Evolutionary conservation across 2,329 filamentous ascomycete species (phyloP), one percentile per base, ranked within the genome.

Genomic region (Fusarium sp.): DNA sequence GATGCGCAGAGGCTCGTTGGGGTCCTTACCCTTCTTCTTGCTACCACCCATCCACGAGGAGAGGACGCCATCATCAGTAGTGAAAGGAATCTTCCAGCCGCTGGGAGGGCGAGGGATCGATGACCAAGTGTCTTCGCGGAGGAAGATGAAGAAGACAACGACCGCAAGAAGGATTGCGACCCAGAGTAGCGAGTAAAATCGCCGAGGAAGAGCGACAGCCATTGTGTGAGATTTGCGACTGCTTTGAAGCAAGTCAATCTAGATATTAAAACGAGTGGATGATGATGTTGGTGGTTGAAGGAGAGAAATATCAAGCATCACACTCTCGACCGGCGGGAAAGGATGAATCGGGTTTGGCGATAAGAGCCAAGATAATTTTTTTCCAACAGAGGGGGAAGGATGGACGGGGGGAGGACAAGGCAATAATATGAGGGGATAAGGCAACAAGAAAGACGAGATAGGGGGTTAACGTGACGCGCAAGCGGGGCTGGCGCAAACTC

Each of bases 41-140:
- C 18, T 51, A 18, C 40, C 45, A 6, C 66, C 66, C 66, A 63
- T 70, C 66, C 66, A 69, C 28, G 66, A 69, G 6, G 66, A 69
- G n/a, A 71, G 58, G 28, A 72, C 53, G 46, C 72, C 72, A 52
- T 72, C 70, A 33, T 73, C 71, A 43, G 71, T 72, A 17, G 67
- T 70, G 49, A 72, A 73, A n/a, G 72, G 72, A 22, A 72, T 66
- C 55, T 61, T 63, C 72, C 72, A 74, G 49, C 56, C 63, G 40
- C 38, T 58, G 24, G 67, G 67, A 40, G 70, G 59, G 52, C 56
- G 49, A 22, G 68, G 68, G 33, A 71, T 63, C 14, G 68, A 72
- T n/a, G 68, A 66, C 68, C 68, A 71, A 28, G 62, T 68, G 22
- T 72, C 68, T 48, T 69, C 68, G 34, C 59, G 43, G 9, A 69